Base-by-base conservation (phyloP, 495 filamentous ascomycete species). In the Aspergillus cristatus region DNA sequence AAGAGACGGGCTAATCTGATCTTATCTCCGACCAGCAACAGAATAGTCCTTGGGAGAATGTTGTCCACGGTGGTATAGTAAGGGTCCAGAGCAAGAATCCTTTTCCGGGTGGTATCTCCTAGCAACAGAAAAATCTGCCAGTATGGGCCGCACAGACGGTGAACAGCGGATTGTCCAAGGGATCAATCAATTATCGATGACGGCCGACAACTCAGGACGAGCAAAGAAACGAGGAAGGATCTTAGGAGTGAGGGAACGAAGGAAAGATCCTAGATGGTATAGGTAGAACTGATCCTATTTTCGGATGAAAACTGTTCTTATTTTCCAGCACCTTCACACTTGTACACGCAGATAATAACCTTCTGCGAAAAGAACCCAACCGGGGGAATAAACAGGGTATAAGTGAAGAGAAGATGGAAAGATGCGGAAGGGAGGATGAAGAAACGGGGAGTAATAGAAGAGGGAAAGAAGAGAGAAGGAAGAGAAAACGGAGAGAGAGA, bases 321-420 rank as follows among this genome's bases (percentile, higher is more conserved):
- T 26, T 26, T 26, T 26, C 24, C 24, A 26, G 11, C 24, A 26
- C 24, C 11, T 26, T 6, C n/a, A n/a, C n/a, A n/a, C n/a, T 26
- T 26, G 24, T 6, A 26, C 24, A 26, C 24, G 11, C 6, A 26
- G 24, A 11, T 26, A 26, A 26, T 26, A 26, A 6, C 24, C 24
- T n/a, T n/a, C n/a, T n/a, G n/a, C n/a, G n/a, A n/a, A n/a, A n/a
- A n/a, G n/a, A n/a, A n/a, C n/a, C n/a, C n/a, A n/a, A n/a, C n/a
- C n/a, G n/a, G 34, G 34, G 35, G 17, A 34, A 34, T 13, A 17
- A 8, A 24, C 10, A 28, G 42, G 35, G 39, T 28, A 37, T 46
- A 34, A 35, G 10, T 22, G 17, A 6, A 48, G 49, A 51, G 45
- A 48, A 52, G 49, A 52, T 52, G 48, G 53, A 39, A 42, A 33